Base-by-base conservation (phyloP, 73 alveolate genomes). In the Uronychia binucleata region DNA sequence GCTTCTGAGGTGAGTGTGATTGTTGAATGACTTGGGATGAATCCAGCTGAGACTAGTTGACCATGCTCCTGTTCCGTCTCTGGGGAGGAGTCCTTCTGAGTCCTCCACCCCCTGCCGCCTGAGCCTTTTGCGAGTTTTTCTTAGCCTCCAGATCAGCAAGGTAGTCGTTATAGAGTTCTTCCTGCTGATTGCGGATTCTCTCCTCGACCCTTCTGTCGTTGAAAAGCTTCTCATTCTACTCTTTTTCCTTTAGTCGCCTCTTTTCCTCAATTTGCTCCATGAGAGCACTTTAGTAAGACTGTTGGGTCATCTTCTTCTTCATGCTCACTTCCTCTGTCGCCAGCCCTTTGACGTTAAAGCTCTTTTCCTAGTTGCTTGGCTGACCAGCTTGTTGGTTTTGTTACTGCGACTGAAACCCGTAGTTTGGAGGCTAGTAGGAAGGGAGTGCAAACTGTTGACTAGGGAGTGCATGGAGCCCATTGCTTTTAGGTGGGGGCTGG, bases 51-150 rank as follows among this genome's bases (percentile, higher is more conserved):
- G 28, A 81, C 75, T 79, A 81, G 60, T 34, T 79, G 80, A 1
- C 87, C n/a, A 80, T 57, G 46, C 28, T 81, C 88, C 82, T 60
- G 57, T 57, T 19, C 32, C 88, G 28, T 81, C 33, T 60, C 31
- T 81, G 57, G n/a, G 75, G 32, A 58, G 60, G 28, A 59, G 60
- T 31, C 59, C 28, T 75, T 81, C 76, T 27, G 76, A 1, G 25
- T 58, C 32, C 30, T 81, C 88, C 58, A 13, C 26, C 31, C 59
- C 81, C 67, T 11, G 67, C 19, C n/a, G 67, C 67, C n/a, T n/a
- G n/a, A n/a, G n/a, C n/a, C 19, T 46, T 46, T 19, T 46, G 67
- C 5, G 67, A 46, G 19, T 46, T 46, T 19, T 46, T 46, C 67
- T 46, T 46, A 11, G 67, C 67, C 19, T 46, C 67, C 19, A 46